Evolutionary conservation across 495 filamentous ascomycete species (phyloP).

Genomic region (Tuber calosporum): DNA sequence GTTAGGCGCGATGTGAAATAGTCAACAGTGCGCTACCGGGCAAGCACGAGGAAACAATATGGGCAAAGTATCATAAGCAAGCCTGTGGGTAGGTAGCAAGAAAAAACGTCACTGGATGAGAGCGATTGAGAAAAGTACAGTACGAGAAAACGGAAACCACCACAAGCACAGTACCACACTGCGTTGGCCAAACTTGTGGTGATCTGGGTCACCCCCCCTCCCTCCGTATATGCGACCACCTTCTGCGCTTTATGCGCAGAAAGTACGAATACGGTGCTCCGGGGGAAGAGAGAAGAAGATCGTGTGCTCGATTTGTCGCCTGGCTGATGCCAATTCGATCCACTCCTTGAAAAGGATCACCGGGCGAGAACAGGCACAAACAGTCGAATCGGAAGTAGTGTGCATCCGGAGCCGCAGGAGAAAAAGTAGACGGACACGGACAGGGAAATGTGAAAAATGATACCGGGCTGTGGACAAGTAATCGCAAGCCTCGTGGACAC

Average conservation of each 20-base stretch:
- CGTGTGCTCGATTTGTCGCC: constrained; percentile 23
- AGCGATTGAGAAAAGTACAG: neutral
- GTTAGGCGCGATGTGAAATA: neutral
- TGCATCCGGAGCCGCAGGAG: constrained; percentile 24
- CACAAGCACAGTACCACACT: neutral
- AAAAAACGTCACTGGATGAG: neutral
- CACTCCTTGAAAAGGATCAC: constrained; percentile 20
- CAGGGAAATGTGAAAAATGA: constrained; percentile 24
- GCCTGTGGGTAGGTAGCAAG: neutral
- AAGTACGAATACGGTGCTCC: neutral
- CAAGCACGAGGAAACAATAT: neutral
- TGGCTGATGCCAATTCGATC: constrained; percentile 17
- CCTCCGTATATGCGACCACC: neutral
- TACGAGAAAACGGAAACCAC: neutral
- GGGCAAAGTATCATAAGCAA: neutral
- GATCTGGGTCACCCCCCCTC: neutral
- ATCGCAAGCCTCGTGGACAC: constrained; percentile 27
- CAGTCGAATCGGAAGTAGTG: constrained; percentile 22
- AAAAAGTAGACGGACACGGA: constrained; percentile 20
- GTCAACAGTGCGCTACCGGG: neutral
- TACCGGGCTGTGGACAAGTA: constrained; percentile 11
- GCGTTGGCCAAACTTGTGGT: neutral
- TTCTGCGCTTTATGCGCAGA: neutral
- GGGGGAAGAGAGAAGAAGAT: neutral
- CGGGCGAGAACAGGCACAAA: constrained; percentile 32